Evolutionary conservation across 2,329 filamentous ascomycete genomes (phyloP).

Genomic region (Alternaria ventricosa): DNA sequence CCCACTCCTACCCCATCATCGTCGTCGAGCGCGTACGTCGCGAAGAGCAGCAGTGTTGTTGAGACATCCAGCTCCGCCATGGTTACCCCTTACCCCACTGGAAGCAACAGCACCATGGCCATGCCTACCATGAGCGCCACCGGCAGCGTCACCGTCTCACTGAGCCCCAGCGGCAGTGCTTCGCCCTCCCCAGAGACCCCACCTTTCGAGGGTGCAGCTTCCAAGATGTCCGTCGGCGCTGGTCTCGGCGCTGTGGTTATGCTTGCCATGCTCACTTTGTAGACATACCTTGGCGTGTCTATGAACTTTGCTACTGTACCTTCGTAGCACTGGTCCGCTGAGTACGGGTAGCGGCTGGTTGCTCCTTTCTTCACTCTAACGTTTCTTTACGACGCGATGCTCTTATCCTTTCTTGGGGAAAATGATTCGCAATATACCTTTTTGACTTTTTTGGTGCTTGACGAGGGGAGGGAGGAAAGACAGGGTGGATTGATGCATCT

Average conservation of each 20-base stretch:
- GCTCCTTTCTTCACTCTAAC: constrained; percentile 10
- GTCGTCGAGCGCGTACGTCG: background rate
- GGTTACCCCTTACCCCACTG: constrained; percentile 5
- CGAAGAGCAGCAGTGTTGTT: constrained; percentile 5
- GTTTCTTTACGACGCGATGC: constrained; percentile 44
- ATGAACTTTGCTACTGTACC: background rate
- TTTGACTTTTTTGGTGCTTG: constrained; percentile 3
- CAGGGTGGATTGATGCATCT: constrained; percentile 1
- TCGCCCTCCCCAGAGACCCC: constrained; percentile 9
- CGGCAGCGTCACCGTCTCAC: constrained; percentile 5
- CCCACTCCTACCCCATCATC: constrained; percentile 6
- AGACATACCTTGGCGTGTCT: constrained; percentile 8
- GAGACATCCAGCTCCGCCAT: background rate
- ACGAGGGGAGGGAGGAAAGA: constrained; percentile 11
- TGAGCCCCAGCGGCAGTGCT: constrained; percentile 8
- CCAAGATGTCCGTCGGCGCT: constrained; percentile 46
- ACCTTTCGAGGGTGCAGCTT: constrained; percentile 35
- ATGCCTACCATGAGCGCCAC: constrained; percentile 17
- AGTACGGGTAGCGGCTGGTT: constrained; percentile 3
- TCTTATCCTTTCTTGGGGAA: constrained; percentile 33
- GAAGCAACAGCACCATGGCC: constrained; percentile 6
- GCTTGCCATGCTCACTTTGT: constrained; percentile 53
- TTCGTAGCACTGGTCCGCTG: background rate
- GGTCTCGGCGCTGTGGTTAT: constrained; percentile 51
- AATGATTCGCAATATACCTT: constrained; percentile 27